Base-by-base conservation (phyloP, 2,329 filamentous ascomycete genomes). In the Colletotrichum musae region DNA sequence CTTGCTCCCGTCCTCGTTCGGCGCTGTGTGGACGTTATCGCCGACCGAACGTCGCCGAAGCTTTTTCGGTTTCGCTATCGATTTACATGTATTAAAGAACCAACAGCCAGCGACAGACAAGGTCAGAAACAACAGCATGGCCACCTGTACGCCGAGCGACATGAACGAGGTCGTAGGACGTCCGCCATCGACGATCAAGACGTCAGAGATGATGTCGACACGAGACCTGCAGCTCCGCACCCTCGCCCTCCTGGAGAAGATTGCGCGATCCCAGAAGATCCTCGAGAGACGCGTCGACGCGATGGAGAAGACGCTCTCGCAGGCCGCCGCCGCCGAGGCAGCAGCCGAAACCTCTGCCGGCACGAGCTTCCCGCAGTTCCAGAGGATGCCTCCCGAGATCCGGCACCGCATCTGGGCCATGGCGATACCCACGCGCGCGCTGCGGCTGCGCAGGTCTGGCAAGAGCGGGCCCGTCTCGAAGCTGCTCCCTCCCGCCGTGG, bases 351-450 rank as follows among this genome's bases (percentile, higher is more conserved):
- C 9, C 5, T 1, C 9, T 2, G 32, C 10, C 32, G 32, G 12
- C 41, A 4, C 21, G 26, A 3, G 39, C 5, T 70, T 68, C 6
- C 68, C 68, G 15, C 68, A 68, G 13, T 70, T 70, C 24, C 47
- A 48, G 16, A 51, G 41, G n/a, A 36, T 70, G 47, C 68, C 68
- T 13, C 68, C 68, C 7, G 68, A 70, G 13, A 53, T 70, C 2
- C 47, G 68, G 12, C 58, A 64, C 13, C 64, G 68, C 0, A n/a
- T 70, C 21, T 70, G 68, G 68, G 52, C 53, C 2, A 64, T 68
- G 6, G 48, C 53, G 6, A 28, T 70, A 9, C 64, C 68, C 0
- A 43, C 43, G 4, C 21, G 68, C 5, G 47, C 65, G 2, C 48
- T 70, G 10, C 64, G 64, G 16, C 6, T 58, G 41, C 54, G 43